Evolutionary conservation across 1,284 basidiomycete species (phyloP), one percentile per base, ranked within the genome.

Genomic region (Trichosporon inkin): DNA sequence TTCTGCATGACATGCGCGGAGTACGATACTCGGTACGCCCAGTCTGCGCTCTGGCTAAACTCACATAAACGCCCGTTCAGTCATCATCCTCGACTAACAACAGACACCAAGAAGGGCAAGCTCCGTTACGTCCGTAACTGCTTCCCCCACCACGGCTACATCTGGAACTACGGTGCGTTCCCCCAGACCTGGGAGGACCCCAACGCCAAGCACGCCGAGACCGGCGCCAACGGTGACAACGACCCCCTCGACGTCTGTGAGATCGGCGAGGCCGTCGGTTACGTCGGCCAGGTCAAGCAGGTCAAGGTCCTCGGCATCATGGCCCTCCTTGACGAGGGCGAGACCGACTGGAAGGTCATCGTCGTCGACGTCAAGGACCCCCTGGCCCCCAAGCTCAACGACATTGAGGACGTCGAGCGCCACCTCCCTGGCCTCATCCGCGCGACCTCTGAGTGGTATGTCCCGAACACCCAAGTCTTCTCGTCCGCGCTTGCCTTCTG

Each of bases 251-350:
- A 99, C 80, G 95, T 99, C 66, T 98, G 96, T 81, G 96, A 99
- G 82, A 99, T 99, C 75, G 96, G 96, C 66, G 96, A 99, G 81
- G 92, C 95, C 78, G 91, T 99, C 72, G 96, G 94, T 67, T 93
- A 95, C 81, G 86, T 88, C 65, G 96, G 96, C 65, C 95, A 99
- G 81, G 86, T 99, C 80, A 99, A 99, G 84, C 96, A 99, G 81
- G 96, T 99, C 86, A 99, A 99, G 84, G 92, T 99, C 66, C 91
- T 99, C 75, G 96, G 96, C 70, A 96, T 99, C 84, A 99, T 99
- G 95, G 96, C 96, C 57, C 85, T 99, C 61, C 87, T 97, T 69
- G 93, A 97, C 75, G 93, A 97, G 79, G 93, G 93, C 71, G 93
- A 97, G 83, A 97, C 93, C 70, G 93, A 97, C 84, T 97, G 93